phyloP scores from a whole-genome alignment of 208 protist species.

The Crithidia expoeki region DNA sequence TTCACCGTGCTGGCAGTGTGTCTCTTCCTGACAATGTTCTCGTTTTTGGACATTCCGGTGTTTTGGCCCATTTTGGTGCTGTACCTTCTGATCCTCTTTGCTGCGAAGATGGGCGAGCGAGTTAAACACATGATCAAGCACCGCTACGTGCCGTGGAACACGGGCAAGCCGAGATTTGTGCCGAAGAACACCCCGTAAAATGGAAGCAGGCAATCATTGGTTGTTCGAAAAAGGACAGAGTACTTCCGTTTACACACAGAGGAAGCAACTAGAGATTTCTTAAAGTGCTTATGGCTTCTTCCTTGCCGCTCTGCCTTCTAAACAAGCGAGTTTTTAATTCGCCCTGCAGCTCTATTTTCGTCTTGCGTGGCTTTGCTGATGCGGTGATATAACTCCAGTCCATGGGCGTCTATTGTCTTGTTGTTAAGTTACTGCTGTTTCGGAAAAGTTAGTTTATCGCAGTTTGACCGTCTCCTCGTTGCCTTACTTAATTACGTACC shows the following conservation, averaged over 20 bases:
- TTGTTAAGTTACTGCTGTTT: no score
- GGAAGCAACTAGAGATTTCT: no score
- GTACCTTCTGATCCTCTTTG: constrained; percentile 96
- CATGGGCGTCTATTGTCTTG: neutral
- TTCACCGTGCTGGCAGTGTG: constrained; percentile 84
- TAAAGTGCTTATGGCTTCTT: no score
- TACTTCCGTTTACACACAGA: no score
- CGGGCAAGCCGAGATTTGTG: constrained; percentile 86
- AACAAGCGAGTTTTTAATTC: no score
- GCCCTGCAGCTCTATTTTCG: neutral
- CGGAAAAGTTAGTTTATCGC: no score
- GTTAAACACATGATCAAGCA: constrained; percentile 98
- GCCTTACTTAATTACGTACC: no score
- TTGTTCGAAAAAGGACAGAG: neutral
- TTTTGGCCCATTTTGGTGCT: constrained; percentile 98
- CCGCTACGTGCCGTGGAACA: constrained; percentile 93
- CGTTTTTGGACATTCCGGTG: constrained; percentile 96
- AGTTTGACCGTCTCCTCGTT: no score
- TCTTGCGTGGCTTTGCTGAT: neutral
- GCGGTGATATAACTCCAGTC: no score
- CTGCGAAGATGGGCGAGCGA: constrained; percentile 94
- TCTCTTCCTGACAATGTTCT: constrained; percentile 92
- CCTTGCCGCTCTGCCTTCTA: no score
- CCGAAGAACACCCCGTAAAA: constrained; percentile 47
- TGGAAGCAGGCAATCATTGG: neutral